These are phyloP conservation scores for Dothideomycetidae sp. DNA, from an alignment of 2,329 filamentous ascomycete genomes.

Conservation along the genomic window DNA sequence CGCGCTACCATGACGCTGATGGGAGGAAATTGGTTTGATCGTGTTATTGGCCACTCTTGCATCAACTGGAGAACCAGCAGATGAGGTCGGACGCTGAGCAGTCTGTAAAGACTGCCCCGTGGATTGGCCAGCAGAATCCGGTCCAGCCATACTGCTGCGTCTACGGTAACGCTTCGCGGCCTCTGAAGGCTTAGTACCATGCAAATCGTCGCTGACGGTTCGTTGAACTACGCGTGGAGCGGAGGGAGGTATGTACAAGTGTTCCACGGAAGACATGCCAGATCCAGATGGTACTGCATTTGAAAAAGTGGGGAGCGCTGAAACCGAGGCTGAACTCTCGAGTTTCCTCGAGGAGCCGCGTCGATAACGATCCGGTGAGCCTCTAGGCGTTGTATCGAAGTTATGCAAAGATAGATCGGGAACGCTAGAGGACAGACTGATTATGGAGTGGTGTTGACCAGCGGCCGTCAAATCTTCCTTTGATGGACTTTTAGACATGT, in stretches of 20 bases:
- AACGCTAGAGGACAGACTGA: conserved; percentile 36
- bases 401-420: conserved; percentile 41
- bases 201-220: conserved; percentile 51
- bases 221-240: conserved; percentile 14
- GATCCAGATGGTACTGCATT: conserved; percentile 36
- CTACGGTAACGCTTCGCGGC: conserved; percentile 63
- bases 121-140: conserved; percentile 13
- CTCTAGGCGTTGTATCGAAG: conserved; percentile 47
- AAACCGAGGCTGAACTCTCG: conserved; percentile 32
- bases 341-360: conserved; percentile 44
- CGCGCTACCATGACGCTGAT: conserved; percentile 21
- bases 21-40: conserved; percentile 18
- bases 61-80: conserved; percentile 17
- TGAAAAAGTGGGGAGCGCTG: conserved; percentile 12
- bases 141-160: conserved; percentile 52
- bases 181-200: conserved; percentile 48
- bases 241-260: conserved; percentile 32
- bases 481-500: conserved; percentile 11
- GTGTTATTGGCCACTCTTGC: conserved; percentile 22
- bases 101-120: conserved; percentile 15
- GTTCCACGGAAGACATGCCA: conserved; percentile 40
- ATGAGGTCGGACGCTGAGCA: conserved; percentile 16
- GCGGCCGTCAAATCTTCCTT: conserved; percentile 24
- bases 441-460: conserved; percentile 23
- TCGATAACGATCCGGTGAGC: conserved; percentile 72